Percentiles rank a stretch among this genome's conserved stretches.
Conservation (phyloP, 2,329 filamentous ascomycete genomes). For the Chrysosporium queenslandicum region DNA sequence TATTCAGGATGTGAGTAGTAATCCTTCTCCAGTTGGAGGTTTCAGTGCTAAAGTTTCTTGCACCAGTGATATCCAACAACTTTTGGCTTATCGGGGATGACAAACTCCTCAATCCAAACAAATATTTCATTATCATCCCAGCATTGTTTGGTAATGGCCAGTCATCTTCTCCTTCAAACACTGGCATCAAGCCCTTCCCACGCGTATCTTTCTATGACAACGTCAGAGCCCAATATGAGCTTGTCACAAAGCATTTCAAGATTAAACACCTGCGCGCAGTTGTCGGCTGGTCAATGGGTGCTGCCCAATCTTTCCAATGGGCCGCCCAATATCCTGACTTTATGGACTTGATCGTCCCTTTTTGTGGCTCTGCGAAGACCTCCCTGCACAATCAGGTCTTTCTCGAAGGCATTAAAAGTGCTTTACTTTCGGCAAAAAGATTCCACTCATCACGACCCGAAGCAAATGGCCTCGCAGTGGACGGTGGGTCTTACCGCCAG, state of each 20-base stretch:
- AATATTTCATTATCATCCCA: constrained; percentile 59
- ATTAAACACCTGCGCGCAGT: constrained; percentile 53
- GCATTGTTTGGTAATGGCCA: constrained; percentile 61
- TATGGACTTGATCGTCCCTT: constrained; percentile 55
- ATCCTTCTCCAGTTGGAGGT: not conserved
- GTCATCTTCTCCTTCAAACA: constrained; percentile 58
- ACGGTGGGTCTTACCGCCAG: constrained; percentile 32
- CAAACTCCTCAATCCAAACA: constrained; percentile 53
- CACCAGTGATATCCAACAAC: constrained; percentile 54
- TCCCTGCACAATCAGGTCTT: constrained; percentile 60
- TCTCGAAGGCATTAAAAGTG: constrained; percentile 53
- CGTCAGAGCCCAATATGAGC: constrained; percentile 54
- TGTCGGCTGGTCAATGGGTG: constrained; percentile 63
- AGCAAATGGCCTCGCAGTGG: constrained; percentile 35
- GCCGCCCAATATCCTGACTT: constrained; percentile 53
- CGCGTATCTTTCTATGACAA: constrained; percentile 58
- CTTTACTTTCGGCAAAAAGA: constrained; percentile 49
- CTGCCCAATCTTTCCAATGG: constrained; percentile 57
- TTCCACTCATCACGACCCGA: constrained; percentile 44
- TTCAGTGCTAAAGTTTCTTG: not conserved
- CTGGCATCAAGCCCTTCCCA: constrained; percentile 49
- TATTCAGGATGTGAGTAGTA: constrained; percentile 51
- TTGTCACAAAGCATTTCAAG: constrained; percentile 54
- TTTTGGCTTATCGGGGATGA: constrained; percentile 61
- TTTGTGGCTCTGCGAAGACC: constrained; percentile 56